Conservation (phyloP, 495 filamentous ascomycete genomes). For the Glonium stellatum region DNA sequence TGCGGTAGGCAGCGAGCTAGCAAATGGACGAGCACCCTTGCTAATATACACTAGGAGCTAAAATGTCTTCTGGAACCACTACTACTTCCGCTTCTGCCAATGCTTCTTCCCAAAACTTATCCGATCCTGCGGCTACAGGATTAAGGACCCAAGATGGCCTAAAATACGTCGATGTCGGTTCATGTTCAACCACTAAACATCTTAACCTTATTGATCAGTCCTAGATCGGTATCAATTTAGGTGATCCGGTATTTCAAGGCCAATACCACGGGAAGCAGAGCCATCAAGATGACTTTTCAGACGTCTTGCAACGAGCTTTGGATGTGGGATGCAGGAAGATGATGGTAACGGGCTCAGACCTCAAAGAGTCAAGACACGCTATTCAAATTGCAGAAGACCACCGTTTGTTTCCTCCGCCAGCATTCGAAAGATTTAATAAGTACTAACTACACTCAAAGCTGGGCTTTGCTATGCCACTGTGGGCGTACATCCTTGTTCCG, state of each 20-base stretch:
- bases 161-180: constrained; percentile 56
- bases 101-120: background rate
- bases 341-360: constrained; percentile 88
- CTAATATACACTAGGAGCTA: background rate
- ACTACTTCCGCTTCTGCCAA: background rate
- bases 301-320: constrained; percentile 66
- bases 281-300: constrained; percentile 71
- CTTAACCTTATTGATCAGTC: background rate
- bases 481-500: constrained; percentile 84
- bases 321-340: constrained; percentile 77
- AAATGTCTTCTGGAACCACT: background rate
- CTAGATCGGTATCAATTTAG: constrained; percentile 86
- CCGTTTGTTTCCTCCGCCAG: constrained; percentile 45
- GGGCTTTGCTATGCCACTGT: constrained; percentile 80
- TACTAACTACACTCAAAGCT: constrained; percentile 41
- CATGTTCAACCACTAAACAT: background rate
- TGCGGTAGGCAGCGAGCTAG: too few relatives aligned
- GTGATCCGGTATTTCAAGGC: constrained; percentile 79
- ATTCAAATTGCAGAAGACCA: constrained; percentile 65
- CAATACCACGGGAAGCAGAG: constrained; percentile 73
- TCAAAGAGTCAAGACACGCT: constrained; percentile 68
- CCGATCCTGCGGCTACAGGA: background rate
- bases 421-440: background rate
- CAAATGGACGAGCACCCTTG: background rate
- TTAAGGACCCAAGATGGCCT: constrained; percentile 13